Evolutionary conservation across 805 yeast species (phyloP).

Genomic region (Helenozyma baotianmanensis): DNA sequence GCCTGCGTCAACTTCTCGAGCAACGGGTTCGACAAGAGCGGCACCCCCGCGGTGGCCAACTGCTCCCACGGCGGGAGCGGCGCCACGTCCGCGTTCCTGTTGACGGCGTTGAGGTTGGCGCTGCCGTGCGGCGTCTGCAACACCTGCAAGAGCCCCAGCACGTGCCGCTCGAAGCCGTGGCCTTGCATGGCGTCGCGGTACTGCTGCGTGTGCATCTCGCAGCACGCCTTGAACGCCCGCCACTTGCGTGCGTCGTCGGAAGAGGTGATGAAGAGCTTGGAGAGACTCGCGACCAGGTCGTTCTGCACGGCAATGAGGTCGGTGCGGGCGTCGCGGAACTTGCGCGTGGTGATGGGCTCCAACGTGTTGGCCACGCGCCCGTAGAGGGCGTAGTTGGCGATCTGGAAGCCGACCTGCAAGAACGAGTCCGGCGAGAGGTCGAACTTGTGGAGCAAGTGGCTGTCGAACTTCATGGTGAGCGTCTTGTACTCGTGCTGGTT

Average conservation of each 20-base stretch:
- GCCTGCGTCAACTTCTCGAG: slow-evolving; percentile 33
- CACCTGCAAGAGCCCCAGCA: slow-evolving; percentile 58
- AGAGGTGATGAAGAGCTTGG: slow-evolving; percentile 62
- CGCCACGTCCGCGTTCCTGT: slow-evolving; percentile 20
- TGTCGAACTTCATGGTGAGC: slow-evolving; percentile 30
- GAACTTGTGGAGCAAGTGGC: slow-evolving; percentile 35
- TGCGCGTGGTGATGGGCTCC: slow-evolving; percentile 64
- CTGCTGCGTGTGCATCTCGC: slow-evolving; percentile 46
- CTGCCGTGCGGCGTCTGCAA: slow-evolving; percentile 40
- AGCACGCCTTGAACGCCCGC: slow-evolving; percentile 47
- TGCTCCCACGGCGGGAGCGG: slow-evolving; percentile 9
- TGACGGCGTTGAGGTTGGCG: slow-evolving; percentile 37
- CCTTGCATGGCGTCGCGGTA: slow-evolving; percentile 55
- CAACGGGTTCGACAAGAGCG: slow-evolving; percentile 30
- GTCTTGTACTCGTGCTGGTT: slow-evolving; percentile 55
- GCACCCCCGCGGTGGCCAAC: slow-evolving; percentile 14
- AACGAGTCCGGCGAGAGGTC: slow-evolving; percentile 46
- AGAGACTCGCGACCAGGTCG: slow-evolving; percentile 44
- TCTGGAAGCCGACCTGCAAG: slow-evolving; percentile 49
- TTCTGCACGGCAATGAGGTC: slow-evolving; percentile 65
- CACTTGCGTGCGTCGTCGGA: slow-evolving; percentile 43
- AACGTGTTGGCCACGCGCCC: slow-evolving; percentile 47
- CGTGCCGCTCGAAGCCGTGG: slow-evolving; percentile 68
- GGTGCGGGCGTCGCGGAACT: slow-evolving; percentile 64
- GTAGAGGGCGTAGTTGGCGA: slow-evolving; percentile 51